Conservation (phyloP, 352 stramenopile genomes). For the Vaucheria bursata region DNA sequence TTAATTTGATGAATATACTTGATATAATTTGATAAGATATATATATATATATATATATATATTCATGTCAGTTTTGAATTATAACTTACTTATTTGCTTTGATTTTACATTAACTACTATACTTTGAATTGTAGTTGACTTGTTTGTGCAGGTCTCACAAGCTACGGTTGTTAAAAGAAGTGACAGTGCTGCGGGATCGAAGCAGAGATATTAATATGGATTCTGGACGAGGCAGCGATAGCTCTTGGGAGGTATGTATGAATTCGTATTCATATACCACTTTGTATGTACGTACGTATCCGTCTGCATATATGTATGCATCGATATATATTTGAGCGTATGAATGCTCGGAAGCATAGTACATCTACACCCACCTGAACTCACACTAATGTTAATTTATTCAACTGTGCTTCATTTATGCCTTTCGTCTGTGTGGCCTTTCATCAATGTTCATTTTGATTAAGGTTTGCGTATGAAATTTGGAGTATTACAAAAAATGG, state of each 20-base stretch:
- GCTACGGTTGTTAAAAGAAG: conserved; percentile 1
- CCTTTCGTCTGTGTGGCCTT: too few relatives aligned
- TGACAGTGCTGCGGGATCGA: conserved; percentile 6
- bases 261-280: background rate
- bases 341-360: too few relatives aligned
- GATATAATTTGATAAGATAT: background rate
- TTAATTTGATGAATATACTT: background rate
- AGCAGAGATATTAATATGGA: conserved; percentile 10
- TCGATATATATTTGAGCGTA: too few relatives aligned
- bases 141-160: conserved; percentile 2
- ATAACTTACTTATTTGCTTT: background rate
- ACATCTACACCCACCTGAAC: too few relatives aligned
- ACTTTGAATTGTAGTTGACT: background rate
- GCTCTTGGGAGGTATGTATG: conserved; percentile 3
- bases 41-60: background rate
- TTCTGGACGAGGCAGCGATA: background rate
- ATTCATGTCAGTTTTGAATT: background rate
- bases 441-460: too few relatives aligned
- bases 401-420: too few relatives aligned
- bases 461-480: too few relatives aligned
- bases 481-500: too few relatives aligned
- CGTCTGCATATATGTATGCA: too few relatives aligned
- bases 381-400: too few relatives aligned
- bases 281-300: too few relatives aligned
- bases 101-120: too few relatives aligned